phyloP scores from a whole-genome alignment of 1,284 basidiomycete genomes.

The Puccinia coronata region DNA sequence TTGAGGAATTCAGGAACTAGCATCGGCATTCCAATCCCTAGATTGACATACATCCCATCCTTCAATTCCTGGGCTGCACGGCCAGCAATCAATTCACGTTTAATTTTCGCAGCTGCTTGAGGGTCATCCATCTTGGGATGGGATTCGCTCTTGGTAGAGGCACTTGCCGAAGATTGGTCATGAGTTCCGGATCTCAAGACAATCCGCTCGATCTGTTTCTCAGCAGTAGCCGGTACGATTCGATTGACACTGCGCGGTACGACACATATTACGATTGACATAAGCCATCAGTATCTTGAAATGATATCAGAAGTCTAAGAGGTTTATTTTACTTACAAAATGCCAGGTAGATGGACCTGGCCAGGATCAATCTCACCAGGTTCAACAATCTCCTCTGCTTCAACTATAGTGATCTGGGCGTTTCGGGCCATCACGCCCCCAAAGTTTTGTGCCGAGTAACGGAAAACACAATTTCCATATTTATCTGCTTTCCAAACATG shows the following conservation, averaged over 20 bases:
- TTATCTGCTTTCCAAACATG: slow-evolving; percentile 95
- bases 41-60: slow-evolving; percentile 79
- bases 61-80: slow-evolving; percentile 85
- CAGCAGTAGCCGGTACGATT: slow-evolving; percentile 41
- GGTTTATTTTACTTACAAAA: slow-evolving; percentile 51
- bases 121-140: slow-evolving; percentile 3
- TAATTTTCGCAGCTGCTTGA: slow-evolving; percentile 58
- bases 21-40: slow-evolving; percentile 82
- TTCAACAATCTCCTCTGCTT: slow-evolving; percentile 91
- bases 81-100: slow-evolving; percentile 76
- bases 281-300: slow-evolving; percentile 64
- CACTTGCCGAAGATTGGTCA: not conserved
- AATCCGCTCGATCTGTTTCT: slow-evolving; percentile 37
- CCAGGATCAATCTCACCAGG: slow-evolving; percentile 79
- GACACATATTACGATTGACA: slow-evolving; percentile 2
- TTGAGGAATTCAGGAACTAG: slow-evolving; percentile 80
- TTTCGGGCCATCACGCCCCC: slow-evolving; percentile 82
- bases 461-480: slow-evolving; percentile 61
- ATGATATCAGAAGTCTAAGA: slow-evolving; percentile 51
- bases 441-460: slow-evolving; percentile 85
- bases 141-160: not conserved
- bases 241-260: slow-evolving; percentile 31
- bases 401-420: slow-evolving; percentile 85
- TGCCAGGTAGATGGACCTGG: slow-evolving; percentile 65
- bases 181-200: slow-evolving; percentile 29